Evolutionary conservation across 495 filamentous ascomycete species (phyloP).

Genomic region (Podospora pseudopauciseta): DNA sequence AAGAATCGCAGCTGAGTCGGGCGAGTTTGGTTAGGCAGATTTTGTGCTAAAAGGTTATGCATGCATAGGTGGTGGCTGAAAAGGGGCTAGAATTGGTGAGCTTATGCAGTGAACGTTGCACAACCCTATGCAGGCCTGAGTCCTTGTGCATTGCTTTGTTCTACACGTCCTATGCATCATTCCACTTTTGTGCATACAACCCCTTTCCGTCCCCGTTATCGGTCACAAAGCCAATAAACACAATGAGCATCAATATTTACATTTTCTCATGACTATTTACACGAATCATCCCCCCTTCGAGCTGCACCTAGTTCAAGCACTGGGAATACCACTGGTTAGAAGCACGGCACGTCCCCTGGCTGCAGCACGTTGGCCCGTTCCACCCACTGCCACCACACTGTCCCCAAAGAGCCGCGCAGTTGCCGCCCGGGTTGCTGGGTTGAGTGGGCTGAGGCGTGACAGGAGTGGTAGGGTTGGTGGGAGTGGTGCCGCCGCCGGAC

Average conservation of each 20-base stretch:
- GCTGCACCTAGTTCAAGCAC: constrained; percentile 27
- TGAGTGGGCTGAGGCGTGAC: constrained; percentile 11
- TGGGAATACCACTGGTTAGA: constrained; percentile 36
- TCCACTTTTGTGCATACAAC: background rate
- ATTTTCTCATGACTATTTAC: constrained; percentile 11
- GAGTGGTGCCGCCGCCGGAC: constrained; percentile 21
- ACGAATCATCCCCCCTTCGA: constrained; percentile 4
- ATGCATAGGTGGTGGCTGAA: background rate
- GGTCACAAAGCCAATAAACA: background rate
- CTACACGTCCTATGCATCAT: no score
- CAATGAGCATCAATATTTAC: background rate
- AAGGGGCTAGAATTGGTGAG: background rate
- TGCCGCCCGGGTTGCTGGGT: constrained; percentile 24
- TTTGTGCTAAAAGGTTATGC: background rate
- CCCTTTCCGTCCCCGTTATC: background rate
- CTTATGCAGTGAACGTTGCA: background rate
- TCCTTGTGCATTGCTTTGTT: background rate
- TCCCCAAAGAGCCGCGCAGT: constrained; percentile 27
- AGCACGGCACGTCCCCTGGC: constrained; percentile 29
- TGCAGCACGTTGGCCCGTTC: constrained; percentile 30
- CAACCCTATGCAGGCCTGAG: background rate
- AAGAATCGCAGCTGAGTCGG: background rate
- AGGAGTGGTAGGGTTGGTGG: constrained; percentile 12
- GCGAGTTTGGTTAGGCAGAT: background rate
- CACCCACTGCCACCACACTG: constrained; percentile 36